These are phyloP conservation scores for Xylaria intraflava DNA, from an alignment of 495 filamentous ascomycete genomes.

Conservation along the genomic window DNA sequence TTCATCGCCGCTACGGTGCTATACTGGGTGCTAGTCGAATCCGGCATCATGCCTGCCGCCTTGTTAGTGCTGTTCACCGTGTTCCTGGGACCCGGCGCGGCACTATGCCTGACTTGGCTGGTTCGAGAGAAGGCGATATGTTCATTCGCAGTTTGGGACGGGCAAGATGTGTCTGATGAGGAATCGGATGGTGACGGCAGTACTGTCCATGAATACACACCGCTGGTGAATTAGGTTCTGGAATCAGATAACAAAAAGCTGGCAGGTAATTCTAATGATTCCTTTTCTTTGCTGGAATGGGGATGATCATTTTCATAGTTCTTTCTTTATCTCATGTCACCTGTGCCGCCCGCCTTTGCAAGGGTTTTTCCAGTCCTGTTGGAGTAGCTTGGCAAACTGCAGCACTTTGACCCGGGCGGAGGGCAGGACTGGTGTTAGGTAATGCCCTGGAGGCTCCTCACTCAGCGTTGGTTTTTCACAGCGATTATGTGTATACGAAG, in stretches of 20 bases:
- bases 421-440: too few species aligned
- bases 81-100: conserved; percentile 34
- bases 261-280: too few species aligned
- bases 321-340: too few species aligned
- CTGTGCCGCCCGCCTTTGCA: too few species aligned
- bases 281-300: too few species aligned
- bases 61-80: conserved; percentile 24
- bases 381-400: too few species aligned
- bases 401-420: too few species aligned
- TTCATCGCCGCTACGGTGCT: conserved; percentile 31
- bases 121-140: conserved; percentile 28
- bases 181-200: conserved; percentile 10
- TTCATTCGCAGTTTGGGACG: conserved; percentile 7
- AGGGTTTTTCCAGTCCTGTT: too few species aligned
- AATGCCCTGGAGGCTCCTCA: too few species aligned
- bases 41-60: conserved; percentile 23
- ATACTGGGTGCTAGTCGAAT: conserved; percentile 38
- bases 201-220: conserved; percentile 12
- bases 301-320: too few species aligned
- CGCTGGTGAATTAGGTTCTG: neutral
- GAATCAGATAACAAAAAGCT: neutral
- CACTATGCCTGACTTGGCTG: conserved; percentile 31
- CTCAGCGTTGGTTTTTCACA: too few species aligned
- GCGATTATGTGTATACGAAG: too few species aligned
- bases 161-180: conserved; percentile 1